Evolutionary conservation across 306 rosid species (phyloP), one percentile per base, ranked within the genome.

Genomic region (Chamaecrista fasciculata): DNA sequence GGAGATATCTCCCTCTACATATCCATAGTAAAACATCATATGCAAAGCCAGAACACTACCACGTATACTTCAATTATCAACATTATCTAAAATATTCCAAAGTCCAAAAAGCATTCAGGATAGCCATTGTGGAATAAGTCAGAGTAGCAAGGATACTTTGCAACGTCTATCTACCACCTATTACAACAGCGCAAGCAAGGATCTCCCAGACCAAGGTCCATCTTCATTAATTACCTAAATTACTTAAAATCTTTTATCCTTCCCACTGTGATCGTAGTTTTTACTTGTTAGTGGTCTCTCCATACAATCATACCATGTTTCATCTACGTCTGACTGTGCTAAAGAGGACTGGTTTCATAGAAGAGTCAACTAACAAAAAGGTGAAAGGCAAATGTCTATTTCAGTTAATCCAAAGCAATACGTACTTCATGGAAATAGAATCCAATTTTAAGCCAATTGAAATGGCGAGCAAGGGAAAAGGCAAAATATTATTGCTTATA

Each of bases 401-500:
- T 50, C 15, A 21, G 1, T 50, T 50, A 16, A 16, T 24, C 70
- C 43, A 11, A 56, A 46, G 43, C 19, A 63, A 53, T 36, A 62
- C 26, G 66, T 23, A 47, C 43, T 50, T 75, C 42, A 33, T 18
- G 44, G 71, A 65, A 47, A 25, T 21, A 71, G 44, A 65, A 66
- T 48, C 40, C 20, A 53, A 52, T 9, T 29, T 61, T 46, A 24
- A 21, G 33, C 21, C 12, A 20, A 55, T 5, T 26, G 10, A 72
- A 70, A 51, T 5, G 51, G 21, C 6, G 46, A 59, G 55, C 16
- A 25, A 6, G 10, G 61, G 63, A 36, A 51, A 42, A 23, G 26
- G 39, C 16, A 52, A 18, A 59, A 67, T 11, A 29, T 70, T 37
- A 80, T 24, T 75, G 65, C 76, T 69, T 14, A 51, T 16, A 46